Evolutionary conservation across 208 protist genomes (phyloP).

Genomic region (Herpetomonas samuelpessoai): DNA sequence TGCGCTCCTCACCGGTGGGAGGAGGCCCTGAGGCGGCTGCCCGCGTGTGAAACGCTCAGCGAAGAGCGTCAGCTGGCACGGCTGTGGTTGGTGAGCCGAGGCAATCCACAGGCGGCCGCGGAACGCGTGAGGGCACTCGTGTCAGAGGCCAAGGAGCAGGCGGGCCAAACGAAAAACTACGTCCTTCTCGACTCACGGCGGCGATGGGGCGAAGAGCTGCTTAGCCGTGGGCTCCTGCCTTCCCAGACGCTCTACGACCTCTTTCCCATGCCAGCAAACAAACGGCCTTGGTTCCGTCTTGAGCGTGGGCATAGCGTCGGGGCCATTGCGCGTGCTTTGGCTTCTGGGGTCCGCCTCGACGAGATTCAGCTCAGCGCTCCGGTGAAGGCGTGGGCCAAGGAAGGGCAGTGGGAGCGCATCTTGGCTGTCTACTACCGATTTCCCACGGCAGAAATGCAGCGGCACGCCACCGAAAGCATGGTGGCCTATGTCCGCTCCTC

Average conservation of each 20-base stretch:
- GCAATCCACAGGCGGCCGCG: constrained; percentile 24
- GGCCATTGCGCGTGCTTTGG: constrained; percentile 37
- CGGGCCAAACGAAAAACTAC: background rate
- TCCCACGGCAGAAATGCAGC: constrained; percentile 53
- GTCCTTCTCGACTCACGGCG: constrained; percentile 4
- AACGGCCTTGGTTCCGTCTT: constrained; percentile 1
- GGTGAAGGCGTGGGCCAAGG: constrained; percentile 36
- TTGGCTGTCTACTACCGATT: constrained; percentile 55
- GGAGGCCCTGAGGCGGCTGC: constrained; percentile 26
- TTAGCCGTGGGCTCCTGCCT: constrained; percentile 30
- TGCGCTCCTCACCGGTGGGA: constrained; percentile 44
- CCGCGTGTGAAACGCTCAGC: background rate
- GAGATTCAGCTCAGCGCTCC: constrained; percentile 62
- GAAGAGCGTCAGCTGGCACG: constrained; percentile 2
- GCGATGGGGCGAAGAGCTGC: constrained; percentile 23
- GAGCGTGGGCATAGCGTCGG: constrained; percentile 17
- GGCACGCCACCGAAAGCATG: constrained; percentile 31
- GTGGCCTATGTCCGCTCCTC: too few species aligned
- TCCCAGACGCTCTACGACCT: constrained; percentile 11
- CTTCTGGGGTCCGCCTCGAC: constrained; percentile 45
- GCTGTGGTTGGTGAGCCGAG: constrained; percentile 52
- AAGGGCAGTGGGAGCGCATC: constrained; percentile 42
- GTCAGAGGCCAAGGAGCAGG: background rate
- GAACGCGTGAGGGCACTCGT: background rate
- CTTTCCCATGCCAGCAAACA: constrained; percentile 5